Evolutionary conservation across 2,329 filamentous ascomycete species (phyloP), one percentile per base, ranked within the genome.

Genomic region (Pyricularia sp.): DNA sequence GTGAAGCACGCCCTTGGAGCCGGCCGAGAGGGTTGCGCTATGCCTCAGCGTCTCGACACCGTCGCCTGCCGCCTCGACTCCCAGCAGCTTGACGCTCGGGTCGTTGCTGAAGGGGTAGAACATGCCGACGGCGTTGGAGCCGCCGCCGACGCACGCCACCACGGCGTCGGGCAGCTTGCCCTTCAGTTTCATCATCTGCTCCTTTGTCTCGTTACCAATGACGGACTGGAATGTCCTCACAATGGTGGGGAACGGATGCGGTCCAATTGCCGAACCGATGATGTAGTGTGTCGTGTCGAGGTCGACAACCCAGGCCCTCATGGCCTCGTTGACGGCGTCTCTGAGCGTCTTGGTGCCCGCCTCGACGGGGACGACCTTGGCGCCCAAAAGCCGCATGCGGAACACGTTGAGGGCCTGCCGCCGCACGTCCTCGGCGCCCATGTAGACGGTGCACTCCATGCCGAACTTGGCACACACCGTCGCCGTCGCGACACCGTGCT

Each of bases 381-480:
- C 95, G 70, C 95, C 95, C 6, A 99, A 90, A 12, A 99, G 86
- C 79, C 96, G 95, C 87, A 99, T 99, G 64, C 95, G 91, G 88
- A 99, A 99, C 58, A 99, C 95, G 79, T 99, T 99, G 70, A 99
- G 85, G 1, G 95, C 94, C 79, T 99, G 95, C 74, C 95, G 90
- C 70, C 95, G 91, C 68, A 98, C 95, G 76, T 99, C 95, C 81
- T 99, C 95, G 65, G 94, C 93, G 75, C 95, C 95, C 95, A 99
- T 99, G 81, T 94, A 99, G 69, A 99, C 92, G 33, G 93, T 97
- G 78, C 95, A 99, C 78, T 94, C 91, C 94, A 99, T 94, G 76
- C 93, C 93, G 76, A 99, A 98, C 81, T 97, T 97, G 77, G 95
- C 95, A 76, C 95, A 98, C 28, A 98, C 93, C 0, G 95, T 99